phyloP scores from a whole-genome alignment of 495 filamentous ascomycete genomes.

The Aspergillus baeticus region DNA sequence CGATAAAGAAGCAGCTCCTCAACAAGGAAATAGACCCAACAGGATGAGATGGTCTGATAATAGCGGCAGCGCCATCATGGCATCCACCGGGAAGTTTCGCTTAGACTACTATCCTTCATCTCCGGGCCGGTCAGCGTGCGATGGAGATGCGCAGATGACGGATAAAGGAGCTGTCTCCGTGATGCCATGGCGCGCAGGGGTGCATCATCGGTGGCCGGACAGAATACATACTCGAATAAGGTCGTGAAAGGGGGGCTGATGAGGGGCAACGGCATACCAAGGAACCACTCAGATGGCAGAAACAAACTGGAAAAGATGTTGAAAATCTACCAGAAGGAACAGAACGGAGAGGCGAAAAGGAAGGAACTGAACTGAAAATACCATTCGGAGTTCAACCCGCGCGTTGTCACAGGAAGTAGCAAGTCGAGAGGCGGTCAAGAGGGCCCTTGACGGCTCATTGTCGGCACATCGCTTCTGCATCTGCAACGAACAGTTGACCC shows the following conservation, averaged over 20 bases:
- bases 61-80: slow-evolving; percentile 22
- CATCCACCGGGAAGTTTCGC: slow-evolving; percentile 23
- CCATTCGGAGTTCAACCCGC: slow-evolving; percentile 12
- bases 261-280: slow-evolving; percentile 20
- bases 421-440: slow-evolving; percentile 25
- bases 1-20: slow-evolving; percentile 16
- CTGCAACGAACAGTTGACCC: slow-evolving; percentile 14
- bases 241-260: slow-evolving; percentile 17
- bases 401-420: slow-evolving; percentile 6
- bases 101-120: slow-evolving; percentile 30
- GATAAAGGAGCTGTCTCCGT: slow-evolving; percentile 16
- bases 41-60: slow-evolving; percentile 24
- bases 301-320: slow-evolving; percentile 1
- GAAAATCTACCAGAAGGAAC: slow-evolving; percentile 11
- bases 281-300: slow-evolving; percentile 19
- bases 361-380: slow-evolving; percentile 5
- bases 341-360: slow-evolving; percentile 5
- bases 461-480: slow-evolving; percentile 18
- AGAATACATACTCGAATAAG: slow-evolving; percentile 19
- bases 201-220: slow-evolving; percentile 18
- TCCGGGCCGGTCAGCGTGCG: slow-evolving; percentile 19
- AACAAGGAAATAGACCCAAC: slow-evolving; percentile 13
- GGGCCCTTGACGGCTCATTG: slow-evolving; percentile 12
- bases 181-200: slow-evolving; percentile 25
- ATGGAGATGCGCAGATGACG: slow-evolving; percentile 21